A percentile compares a stretch with the other conserved stretches of the same genome.
These are phyloP conservation scores for Phytophthora macrochlamydospora DNA, from an alignment of 352 stramenopile genomes.

Conservation along the genomic window DNA sequence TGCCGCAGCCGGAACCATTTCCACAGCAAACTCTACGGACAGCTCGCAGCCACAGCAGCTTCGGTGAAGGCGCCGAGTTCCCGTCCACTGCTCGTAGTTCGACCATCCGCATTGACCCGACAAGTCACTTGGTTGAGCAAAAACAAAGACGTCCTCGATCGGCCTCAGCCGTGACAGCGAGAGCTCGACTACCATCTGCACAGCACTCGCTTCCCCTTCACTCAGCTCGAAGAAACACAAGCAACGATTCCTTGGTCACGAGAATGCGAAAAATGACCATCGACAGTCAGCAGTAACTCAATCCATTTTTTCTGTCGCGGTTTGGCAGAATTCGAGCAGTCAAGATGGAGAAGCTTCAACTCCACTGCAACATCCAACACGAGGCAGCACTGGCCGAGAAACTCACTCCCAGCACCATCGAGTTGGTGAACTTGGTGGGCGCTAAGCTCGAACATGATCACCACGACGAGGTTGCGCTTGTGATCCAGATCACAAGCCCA, in stretches of 20 bases:
- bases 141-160: slow-evolving; percentile 17
- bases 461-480: no score
- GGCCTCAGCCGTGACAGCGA: slow-evolving; percentile 13
- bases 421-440: no score
- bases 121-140: slow-evolving; percentile 17
- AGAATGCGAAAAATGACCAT: slow-evolving; percentile 37
- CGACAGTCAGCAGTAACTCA: slow-evolving; percentile 9
- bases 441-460: no score
- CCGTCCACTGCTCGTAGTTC: neutral
- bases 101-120: slow-evolving; percentile 11
- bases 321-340: no score
- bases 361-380: no score
- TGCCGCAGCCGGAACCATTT: slow-evolving; percentile 12
- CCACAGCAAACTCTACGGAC: slow-evolving; percentile 9
- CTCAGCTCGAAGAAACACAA: slow-evolving; percentile 12
- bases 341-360: no score
- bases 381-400: no score
- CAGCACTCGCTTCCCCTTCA: slow-evolving; percentile 9
- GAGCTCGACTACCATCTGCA: slow-evolving; percentile 1
- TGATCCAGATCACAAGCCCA: no score
- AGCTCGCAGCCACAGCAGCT: slow-evolving; percentile 20
- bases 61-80: slow-evolving; percentile 3
- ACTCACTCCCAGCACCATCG: no score
- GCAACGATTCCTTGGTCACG: slow-evolving; percentile 32
- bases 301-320: no score